Evolutionary conservation across 2,329 filamentous ascomycete species (phyloP).

Genomic region (Beauveria sp.): DNA sequence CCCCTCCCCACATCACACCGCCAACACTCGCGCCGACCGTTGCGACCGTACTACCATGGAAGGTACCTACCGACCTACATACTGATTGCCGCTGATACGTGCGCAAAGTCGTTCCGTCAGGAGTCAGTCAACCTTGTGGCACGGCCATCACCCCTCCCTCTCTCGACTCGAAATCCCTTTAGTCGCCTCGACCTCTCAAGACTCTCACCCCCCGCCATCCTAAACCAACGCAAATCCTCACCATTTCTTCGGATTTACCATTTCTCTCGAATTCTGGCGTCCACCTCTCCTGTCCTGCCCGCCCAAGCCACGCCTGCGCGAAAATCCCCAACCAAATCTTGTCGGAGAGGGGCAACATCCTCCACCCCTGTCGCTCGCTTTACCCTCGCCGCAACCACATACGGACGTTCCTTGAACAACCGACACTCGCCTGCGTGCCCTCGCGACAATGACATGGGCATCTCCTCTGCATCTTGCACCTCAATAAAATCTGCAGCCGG

Average conservation of each 20-base stretch:
- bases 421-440: not conserved
- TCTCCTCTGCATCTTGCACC: slow-evolving; percentile 1
- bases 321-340: slow-evolving; percentile 2
- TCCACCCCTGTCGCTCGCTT: not conserved
- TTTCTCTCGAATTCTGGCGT: not conserved
- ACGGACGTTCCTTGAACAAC: not conserved
- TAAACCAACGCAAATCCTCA: not conserved
- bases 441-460: slow-evolving; percentile 11
- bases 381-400: not conserved
- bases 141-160: slow-evolving; percentile 11
- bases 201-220: not conserved
- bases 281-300: not conserved
- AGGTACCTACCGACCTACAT: not conserved
- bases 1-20: slow-evolving; percentile 10
- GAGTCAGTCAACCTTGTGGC: slow-evolving; percentile 7
- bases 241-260: not conserved
- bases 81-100: not conserved
- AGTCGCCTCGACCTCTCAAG: not conserved
- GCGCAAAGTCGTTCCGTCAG: not conserved
- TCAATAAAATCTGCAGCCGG: slow-evolving; percentile 8
- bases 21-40: slow-evolving; percentile 7
- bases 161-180: not conserved
- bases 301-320: slow-evolving; percentile 4
- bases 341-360: slow-evolving; percentile 4
- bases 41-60: not conserved